Conservation (phyloP, 306 rosid genomes). For the Oemleria cerasiformis region DNA sequence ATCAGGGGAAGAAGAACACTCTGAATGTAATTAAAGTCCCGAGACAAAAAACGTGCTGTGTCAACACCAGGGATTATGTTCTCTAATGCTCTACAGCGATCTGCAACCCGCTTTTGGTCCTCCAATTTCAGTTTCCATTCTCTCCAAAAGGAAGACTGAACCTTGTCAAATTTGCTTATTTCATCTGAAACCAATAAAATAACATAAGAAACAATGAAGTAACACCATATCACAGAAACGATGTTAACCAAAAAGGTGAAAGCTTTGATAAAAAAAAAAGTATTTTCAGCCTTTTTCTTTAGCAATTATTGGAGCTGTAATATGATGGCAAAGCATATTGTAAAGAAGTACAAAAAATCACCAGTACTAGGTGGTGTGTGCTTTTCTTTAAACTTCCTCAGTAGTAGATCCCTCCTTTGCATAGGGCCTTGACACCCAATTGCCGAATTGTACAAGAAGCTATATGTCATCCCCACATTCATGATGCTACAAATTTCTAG, state of each 20-base stretch:
- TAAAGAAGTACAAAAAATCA: slow-evolving; percentile 25
- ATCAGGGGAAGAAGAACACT: slow-evolving; percentile 67
- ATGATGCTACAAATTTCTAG: slow-evolving; percentile 75
- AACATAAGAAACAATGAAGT: slow-evolving; percentile 8
- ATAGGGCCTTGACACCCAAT: slow-evolving; percentile 56
- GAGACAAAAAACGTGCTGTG: slow-evolving; percentile 77
- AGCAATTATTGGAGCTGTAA: neutral
- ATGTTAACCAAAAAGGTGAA: slow-evolving; percentile 11
- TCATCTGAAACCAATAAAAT: slow-evolving; percentile 51
- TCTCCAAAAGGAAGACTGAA: slow-evolving; percentile 91
- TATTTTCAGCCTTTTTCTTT: neutral
- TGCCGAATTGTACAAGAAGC: slow-evolving; percentile 75
- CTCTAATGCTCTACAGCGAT: slow-evolving; percentile 74
- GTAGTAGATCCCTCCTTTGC: slow-evolving; percentile 69
- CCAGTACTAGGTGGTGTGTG: slow-evolving; percentile 61
- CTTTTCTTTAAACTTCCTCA: slow-evolving; percentile 74
- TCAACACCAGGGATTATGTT: slow-evolving; percentile 88
- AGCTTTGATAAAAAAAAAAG: slow-evolving; percentile 1
- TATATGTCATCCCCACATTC: slow-evolving; percentile 88
- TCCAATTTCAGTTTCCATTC: slow-evolving; percentile 94
- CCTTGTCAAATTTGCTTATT: slow-evolving; percentile 64
- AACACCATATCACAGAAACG: slow-evolving; percentile 7
- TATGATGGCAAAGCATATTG: neutral
- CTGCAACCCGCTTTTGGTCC: slow-evolving; percentile 78
- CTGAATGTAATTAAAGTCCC: slow-evolving; percentile 67